Conservation (phyloP, 148 eudicot genomes). For the Beta vulgaris region DNA sequence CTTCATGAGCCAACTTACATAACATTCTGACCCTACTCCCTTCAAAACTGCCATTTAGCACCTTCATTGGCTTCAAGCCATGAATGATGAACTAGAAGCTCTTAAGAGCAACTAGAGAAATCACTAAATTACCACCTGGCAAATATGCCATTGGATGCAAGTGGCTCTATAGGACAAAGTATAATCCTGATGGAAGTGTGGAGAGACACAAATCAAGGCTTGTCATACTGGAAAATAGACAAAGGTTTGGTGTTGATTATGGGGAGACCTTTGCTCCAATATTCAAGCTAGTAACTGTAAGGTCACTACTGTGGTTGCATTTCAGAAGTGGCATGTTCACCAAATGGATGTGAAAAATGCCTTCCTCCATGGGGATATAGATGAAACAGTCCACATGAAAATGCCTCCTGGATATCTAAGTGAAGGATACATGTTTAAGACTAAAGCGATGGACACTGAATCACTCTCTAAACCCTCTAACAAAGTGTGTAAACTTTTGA, state of each 20-base stretch:
- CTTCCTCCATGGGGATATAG: not conserved
- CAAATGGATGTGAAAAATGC: not conserved
- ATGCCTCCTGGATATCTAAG: not conserved
- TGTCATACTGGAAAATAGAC: not conserved
- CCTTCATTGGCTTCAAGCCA: not conserved
- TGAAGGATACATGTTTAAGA: not conserved
- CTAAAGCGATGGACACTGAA: too few relatives aligned
- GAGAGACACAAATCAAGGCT: too few relatives aligned
- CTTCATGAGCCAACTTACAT: not conserved
- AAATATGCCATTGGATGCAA: not conserved
- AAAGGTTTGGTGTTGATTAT: not conserved
- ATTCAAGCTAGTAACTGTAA: not conserved
- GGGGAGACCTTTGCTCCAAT: not conserved
- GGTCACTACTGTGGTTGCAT: not conserved
- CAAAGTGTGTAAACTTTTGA: too few relatives aligned
- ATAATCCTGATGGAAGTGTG: too few relatives aligned
- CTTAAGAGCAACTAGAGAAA: not conserved
- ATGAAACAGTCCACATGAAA: not conserved
- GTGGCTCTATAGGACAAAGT: not conserved
- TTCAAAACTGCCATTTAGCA: not conserved
- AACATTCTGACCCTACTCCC: not conserved
- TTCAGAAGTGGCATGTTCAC: not conserved
- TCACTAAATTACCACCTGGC: not conserved
- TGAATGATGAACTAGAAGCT: not conserved
- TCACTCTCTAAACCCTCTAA: too few relatives aligned